These are phyloP conservation scores for Saksenaea oblongispora DNA, from an alignment of 371 early-diverging fungal genomes.

Conservation along the genomic window DNA sequence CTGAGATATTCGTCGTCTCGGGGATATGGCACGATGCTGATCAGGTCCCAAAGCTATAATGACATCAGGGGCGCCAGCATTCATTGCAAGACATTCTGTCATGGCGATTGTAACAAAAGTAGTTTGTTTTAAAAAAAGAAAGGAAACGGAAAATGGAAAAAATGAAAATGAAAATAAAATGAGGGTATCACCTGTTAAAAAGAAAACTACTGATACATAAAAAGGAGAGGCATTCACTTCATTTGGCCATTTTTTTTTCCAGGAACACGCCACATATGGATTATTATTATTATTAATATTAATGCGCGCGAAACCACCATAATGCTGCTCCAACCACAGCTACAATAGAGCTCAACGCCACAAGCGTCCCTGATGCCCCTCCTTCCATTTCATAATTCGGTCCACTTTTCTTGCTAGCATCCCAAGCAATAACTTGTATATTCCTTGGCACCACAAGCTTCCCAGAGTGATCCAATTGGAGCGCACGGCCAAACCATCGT, in stretches of 20 bases:
- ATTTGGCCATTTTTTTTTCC: neutral
- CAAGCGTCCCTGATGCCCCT: neutral
- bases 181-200: neutral
- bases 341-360: neutral
- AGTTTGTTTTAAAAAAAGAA: neutral
- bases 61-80: neutral
- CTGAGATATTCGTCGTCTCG: neutral
- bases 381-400: neutral
- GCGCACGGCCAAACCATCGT: conserved; percentile 16
- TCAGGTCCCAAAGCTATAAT: neutral
- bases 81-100: neutral
- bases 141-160: neutral
- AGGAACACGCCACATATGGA: conserved; percentile 3
- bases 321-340: neutral
- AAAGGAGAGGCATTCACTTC: neutral
- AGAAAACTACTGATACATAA: neutral
- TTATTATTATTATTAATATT: neutral
- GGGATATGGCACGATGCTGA: neutral
- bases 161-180: neutral
- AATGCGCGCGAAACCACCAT: neutral
- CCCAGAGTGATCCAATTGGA: conserved; percentile 8
- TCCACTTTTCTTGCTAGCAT: conserved; percentile 4
- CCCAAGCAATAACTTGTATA: conserved; percentile 7
- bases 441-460: conserved; percentile 9
- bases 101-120: neutral